Percentiles rank a stretch among this genome's conserved stretches.
phyloP scores from a whole-genome alignment of 2,329 filamentous ascomycete species.

The Ophiocordyceps robertsii region DNA sequence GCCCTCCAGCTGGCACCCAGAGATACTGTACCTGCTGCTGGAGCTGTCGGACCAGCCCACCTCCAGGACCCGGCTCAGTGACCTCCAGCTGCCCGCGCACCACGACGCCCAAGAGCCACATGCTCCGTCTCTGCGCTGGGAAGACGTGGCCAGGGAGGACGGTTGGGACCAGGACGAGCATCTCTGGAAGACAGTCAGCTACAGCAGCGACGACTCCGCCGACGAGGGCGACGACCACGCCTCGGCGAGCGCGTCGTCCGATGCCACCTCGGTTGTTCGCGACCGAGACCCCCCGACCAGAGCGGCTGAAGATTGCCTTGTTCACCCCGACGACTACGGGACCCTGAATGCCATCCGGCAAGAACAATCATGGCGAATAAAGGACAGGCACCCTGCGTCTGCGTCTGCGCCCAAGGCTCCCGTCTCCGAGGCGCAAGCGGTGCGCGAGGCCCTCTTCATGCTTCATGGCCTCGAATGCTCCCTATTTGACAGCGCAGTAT shows the following conservation, averaged over 20 bases:
- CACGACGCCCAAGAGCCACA: constrained; percentile 28
- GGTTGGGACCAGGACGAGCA: constrained; percentile 53
- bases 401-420: constrained; percentile 22
- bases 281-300: constrained; percentile 12
- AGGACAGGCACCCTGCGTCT: constrained; percentile 12
- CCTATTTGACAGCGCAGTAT: constrained; percentile 41
- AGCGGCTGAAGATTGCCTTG: constrained; percentile 19
- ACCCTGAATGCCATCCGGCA: constrained; percentile 16
- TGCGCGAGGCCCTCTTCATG: constrained; percentile 77
- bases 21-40: constrained; percentile 65
- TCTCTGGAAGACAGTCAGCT: constrained; percentile 61
- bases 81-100: constrained; percentile 39
- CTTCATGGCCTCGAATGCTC: constrained; percentile 64
- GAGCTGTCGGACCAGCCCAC: constrained; percentile 71
- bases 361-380: constrained; percentile 23
- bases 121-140: constrained; percentile 53
- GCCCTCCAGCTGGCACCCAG: constrained; percentile 57
- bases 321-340: constrained; percentile 18
- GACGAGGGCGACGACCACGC: constrained; percentile 23
- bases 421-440: constrained; percentile 57
- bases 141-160: constrained; percentile 65
- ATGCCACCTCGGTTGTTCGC: constrained; percentile 16
- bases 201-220: constrained; percentile 52
- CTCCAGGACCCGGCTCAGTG: constrained; percentile 51
- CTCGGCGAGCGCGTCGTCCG: constrained; percentile 24